These are phyloP conservation scores for Leishmania lainsoni DNA, from an alignment of 208 protist species.

Conservation along the genomic window DNA sequence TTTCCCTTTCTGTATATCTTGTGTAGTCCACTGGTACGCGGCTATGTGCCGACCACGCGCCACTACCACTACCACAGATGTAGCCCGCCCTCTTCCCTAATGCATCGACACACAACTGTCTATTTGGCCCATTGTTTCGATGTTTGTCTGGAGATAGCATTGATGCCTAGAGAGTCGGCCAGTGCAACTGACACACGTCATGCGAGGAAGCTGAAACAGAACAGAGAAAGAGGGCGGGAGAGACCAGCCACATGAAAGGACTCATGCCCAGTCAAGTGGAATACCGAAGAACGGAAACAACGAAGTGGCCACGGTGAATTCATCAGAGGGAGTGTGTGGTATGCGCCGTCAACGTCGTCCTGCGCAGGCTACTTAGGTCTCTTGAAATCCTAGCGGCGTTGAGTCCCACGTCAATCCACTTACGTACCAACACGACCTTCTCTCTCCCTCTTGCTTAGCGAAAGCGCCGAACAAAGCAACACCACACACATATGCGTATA, in stretches of 20 bases:
- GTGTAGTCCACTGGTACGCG: background rate
- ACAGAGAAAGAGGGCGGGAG: background rate
- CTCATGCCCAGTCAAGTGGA: background rate
- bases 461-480: no score
- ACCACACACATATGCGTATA: no score
- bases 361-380: background rate
- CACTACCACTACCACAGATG: background rate
- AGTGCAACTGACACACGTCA: background rate
- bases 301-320: background rate
- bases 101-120: background rate
- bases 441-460: no score
- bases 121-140: background rate
- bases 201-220: background rate
- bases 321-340: background rate
- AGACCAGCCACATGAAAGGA: background rate
- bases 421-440: background rate
- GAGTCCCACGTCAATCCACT: background rate
- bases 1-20: background rate
- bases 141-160: background rate
- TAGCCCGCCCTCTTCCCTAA: background rate
- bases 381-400: background rate
- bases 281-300: background rate
- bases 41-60: background rate
- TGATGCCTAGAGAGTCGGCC: background rate
- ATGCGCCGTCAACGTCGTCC: background rate